Base-by-base conservation (phyloP, 2,329 filamentous ascomycete species). In the Nothophoma quercina region DNA sequence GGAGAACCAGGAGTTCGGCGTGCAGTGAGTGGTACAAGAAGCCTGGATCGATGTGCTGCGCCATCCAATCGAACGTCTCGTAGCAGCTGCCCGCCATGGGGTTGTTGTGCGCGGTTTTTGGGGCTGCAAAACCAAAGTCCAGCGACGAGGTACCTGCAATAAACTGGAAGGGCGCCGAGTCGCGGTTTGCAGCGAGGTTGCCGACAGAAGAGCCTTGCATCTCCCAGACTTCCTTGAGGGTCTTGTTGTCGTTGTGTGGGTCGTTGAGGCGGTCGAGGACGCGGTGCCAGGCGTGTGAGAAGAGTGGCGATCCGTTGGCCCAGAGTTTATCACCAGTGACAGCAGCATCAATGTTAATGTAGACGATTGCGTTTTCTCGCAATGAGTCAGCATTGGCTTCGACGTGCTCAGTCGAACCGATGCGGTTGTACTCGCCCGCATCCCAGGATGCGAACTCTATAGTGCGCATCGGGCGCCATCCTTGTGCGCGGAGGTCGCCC, bases 401-500 rank as follows among this genome's bases (percentile, higher is more conserved):
- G 36, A 99, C 95, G 67, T 89, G 93, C 73, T 99, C 95, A 1
- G 95, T 98, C 9, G 91, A 96, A 7, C 95, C 95, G 51, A 96
- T 90, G 36, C 95, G 79, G 74, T 97, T 97, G 78, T 96, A 98
- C 74, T 93, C 91, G 63, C 88, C 88, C 4, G 85, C 95, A 72
- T 99, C 95, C 95, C 95, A 99, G 26, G 91, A 96, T 68, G 93
- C 92, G 73, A 99, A 98, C 72, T 96, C 90, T 59, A 99, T 96
- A 3, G 91, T 96, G n/a, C 95, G 88, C 13, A 96, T 80, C 1
- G 95, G 95, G 21, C 90, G 84, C 95, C 95, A 99, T 45, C 93
- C 93, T 51, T 86, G 84, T 13, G 81, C 75, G 18, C 87, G 81
- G 13, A 98, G 83, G 58, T 91, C 86, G 32, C 92, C 91, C 65